phyloP scores from a whole-genome alignment of 2,329 filamentous ascomycete genomes.

The Aureobasidium sp. region DNA sequence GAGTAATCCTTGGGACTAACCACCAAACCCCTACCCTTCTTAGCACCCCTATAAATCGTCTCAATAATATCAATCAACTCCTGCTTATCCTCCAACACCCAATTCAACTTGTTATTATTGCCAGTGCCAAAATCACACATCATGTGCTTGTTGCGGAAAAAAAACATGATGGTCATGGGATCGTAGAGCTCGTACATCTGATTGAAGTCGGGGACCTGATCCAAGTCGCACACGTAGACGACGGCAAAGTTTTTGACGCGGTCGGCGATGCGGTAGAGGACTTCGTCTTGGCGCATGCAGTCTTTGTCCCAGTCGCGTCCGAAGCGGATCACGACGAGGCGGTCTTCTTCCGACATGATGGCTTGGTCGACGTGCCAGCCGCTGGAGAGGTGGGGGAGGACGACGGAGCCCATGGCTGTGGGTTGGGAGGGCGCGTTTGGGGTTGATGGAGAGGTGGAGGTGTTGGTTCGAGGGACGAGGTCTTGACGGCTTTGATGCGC shows the following conservation, averaged over 20 bases:
- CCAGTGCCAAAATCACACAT: slow-evolving; percentile 97
- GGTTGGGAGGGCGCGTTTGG: neutral
- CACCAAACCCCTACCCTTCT: slow-evolving; percentile 93
- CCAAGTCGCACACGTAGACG: slow-evolving; percentile 90
- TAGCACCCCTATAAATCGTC: slow-evolving; percentile 95
- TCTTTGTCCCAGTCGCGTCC: slow-evolving; percentile 79
- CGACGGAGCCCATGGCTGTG: slow-evolving; percentile 66
- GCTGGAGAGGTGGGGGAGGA: slow-evolving; percentile 81
- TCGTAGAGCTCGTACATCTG: slow-evolving; percentile 83
- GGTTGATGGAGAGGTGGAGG: neutral
- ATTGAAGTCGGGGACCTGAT: slow-evolving; percentile 88
- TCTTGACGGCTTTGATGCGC: neutral
- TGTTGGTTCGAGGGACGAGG: neutral
- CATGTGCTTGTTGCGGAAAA: slow-evolving; percentile 98
- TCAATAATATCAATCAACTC: slow-evolving; percentile 98
- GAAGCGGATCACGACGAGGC: slow-evolving; percentile 89
- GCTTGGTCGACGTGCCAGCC: slow-evolving; percentile 99
- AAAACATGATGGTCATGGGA: slow-evolving; percentile 92
- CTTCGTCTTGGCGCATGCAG: slow-evolving; percentile 79
- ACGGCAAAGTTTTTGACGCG: slow-evolving; percentile 88
- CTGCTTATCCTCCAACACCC: slow-evolving; percentile 94
- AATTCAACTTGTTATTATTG: slow-evolving; percentile 98
- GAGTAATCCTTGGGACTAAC: slow-evolving; percentile 88
- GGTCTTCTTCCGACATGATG: slow-evolving; percentile 84
- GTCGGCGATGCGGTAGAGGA: slow-evolving; percentile 90